Base-by-base conservation (phyloP, 2,329 filamentous ascomycete species). In the Meredithiella fracta region DNA sequence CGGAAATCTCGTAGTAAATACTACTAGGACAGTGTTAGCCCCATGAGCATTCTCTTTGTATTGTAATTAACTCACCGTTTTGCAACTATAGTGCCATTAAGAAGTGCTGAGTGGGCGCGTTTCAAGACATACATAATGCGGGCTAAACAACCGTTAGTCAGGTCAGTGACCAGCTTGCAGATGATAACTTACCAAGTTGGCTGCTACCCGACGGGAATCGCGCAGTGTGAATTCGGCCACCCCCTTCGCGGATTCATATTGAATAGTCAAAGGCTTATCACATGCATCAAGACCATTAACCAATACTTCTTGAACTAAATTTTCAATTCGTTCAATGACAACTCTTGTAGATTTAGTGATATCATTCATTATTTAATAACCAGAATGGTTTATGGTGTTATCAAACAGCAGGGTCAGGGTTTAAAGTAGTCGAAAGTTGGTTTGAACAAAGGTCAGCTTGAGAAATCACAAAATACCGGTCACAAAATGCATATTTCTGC, bases 1-100 rank as follows among this genome's bases (percentile, higher is more conserved):
- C 75, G 3, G 82, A 79, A 61, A 89, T 76, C 62, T 86, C 80
- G 64, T 94, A 94, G 66, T 83, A 94, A 3, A 94, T 80, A 63
- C 86, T 85, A 59, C 86, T 91, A 25, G 15, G 8, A 2, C n/a
- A 17, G 15, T 3, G 20, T 44, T 44, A 44, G n/a, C n/a, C 2
- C 7, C 29, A 5, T 11, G 29, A 44, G 20, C n/a, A n/a, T n/a
- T n/a, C n/a, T n/a, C n/a, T n/a, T n/a, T n/a, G 40, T 44, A 2
- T n/a, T n/a, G 15, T 17, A 2, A 22, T 17, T 22, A 44, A 17
- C 66, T 47, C 53, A 82, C 80, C 80, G 77, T 66, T 84, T 85
- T 1, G 80, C 83, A 20, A 80, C 70, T 2, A 79, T 62, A 7
- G 67, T 72, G 1, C 75, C 77, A 0, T 73, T 71, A 0, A 76